phyloP scores from a whole-genome alignment of 2,329 filamentous ascomycete species.

The Neonectria faginata region DNA sequence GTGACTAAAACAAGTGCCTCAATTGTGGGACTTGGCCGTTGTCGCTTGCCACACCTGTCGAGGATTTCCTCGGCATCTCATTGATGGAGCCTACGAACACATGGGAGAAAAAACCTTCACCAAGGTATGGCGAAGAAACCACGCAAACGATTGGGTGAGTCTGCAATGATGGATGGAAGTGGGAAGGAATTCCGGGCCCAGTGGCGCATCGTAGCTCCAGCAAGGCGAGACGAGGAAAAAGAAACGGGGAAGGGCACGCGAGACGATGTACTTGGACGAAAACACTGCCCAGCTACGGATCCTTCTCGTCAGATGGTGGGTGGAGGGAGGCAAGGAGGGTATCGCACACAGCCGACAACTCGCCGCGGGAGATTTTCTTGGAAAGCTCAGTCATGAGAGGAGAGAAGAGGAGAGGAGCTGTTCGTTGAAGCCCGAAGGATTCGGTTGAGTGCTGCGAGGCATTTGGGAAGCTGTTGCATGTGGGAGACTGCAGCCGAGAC shows the following conservation, averaged over 20 bases:
- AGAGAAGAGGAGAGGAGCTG: background rate
- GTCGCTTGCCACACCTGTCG: constrained; percentile 27
- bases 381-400: constrained; percentile 17
- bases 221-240: constrained; percentile 9
- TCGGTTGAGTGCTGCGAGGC: constrained; percentile 14
- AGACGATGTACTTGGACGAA: constrained; percentile 6
- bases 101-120: background rate
- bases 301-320: constrained; percentile 11
- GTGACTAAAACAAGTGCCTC: constrained; percentile 20
- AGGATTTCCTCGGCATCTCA: background rate
- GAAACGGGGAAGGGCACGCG: constrained; percentile 1
- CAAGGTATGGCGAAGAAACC: background rate
- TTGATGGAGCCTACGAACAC: background rate
- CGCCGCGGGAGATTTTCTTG: constrained; percentile 16
- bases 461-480: background rate
- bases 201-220: constrained; percentile 20
- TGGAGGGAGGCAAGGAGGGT: background rate
- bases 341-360: constrained; percentile 20
- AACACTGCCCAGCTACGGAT: background rate
- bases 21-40: constrained; percentile 33
- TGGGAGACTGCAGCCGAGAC: background rate
- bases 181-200: constrained; percentile 9
- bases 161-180: background rate
- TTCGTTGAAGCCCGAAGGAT: constrained; percentile 8
- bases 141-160: background rate